phyloP scores from a whole-genome alignment of 2,329 filamentous ascomycete genomes.

The Apiospora sp. region DNA sequence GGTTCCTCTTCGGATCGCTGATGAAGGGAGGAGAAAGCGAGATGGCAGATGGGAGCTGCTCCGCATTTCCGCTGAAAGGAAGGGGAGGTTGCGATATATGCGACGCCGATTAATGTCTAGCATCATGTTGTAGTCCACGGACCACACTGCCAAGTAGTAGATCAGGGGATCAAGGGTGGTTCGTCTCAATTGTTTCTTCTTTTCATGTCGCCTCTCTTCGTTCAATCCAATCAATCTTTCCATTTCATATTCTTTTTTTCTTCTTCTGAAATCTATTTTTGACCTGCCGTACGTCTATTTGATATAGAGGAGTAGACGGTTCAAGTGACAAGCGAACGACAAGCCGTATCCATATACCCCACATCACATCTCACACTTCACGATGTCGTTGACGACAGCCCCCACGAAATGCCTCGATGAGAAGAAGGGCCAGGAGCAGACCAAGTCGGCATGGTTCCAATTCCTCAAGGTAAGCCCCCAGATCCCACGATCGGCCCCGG shows the following conservation, averaged over 20 bases:
- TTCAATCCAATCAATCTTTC: neutral
- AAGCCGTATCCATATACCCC: neutral
- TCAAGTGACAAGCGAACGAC: constrained; percentile 4
- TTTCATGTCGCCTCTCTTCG: neutral
- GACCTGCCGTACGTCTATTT: neutral
- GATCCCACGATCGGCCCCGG: neutral
- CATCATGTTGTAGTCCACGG: neutral
- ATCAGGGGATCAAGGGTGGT: constrained; percentile 9
- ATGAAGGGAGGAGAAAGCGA: neutral
- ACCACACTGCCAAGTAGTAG: neutral
- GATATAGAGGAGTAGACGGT: neutral
- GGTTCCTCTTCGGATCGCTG: neutral
- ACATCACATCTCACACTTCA: neutral
- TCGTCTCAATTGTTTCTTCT: neutral
- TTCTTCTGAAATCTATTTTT: neutral
- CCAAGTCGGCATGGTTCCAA: constrained; percentile 41
- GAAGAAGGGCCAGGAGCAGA: constrained; percentile 35
- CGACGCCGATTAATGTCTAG: constrained; percentile 2
- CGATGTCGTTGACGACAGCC: constrained; percentile 13
- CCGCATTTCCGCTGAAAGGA: neutral
- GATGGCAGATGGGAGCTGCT: neutral
- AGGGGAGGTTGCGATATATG: neutral
- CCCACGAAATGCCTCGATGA: constrained; percentile 29
- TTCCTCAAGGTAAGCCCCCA: constrained; percentile 37
- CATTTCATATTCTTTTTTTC: neutral